Conservation (phyloP, 768 basidiomycete genomes). For the Omphalotus guepiniiformis region DNA sequence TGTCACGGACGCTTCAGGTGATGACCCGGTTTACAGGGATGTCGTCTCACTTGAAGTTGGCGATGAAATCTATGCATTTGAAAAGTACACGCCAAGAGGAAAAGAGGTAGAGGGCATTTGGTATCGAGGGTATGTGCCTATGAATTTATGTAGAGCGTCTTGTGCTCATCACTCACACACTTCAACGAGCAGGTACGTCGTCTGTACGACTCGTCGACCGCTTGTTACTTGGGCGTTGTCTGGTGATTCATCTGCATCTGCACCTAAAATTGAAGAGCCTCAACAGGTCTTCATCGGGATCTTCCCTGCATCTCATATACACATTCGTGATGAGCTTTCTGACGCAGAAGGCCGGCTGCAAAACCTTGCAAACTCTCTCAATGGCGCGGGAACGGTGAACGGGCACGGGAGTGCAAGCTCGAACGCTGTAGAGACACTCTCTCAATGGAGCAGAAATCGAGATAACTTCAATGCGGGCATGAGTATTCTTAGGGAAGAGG, state of each 20-base stretch:
- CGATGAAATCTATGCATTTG: conserved; percentile 96
- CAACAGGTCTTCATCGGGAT: conserved; percentile 93
- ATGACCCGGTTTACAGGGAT: conserved; percentile 65
- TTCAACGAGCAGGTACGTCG: conserved; percentile 78
- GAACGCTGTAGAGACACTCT: conserved; percentile 12
- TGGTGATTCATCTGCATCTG: conserved; percentile 56
- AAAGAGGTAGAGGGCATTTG: conserved; percentile 80
- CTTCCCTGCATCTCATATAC: conserved; percentile 87
- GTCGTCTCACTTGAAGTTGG: conserved; percentile 89
- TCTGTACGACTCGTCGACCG: conserved; percentile 74
- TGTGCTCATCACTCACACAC: conserved; percentile 6
- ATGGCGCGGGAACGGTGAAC: conserved; percentile 24
- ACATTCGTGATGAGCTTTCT: conserved; percentile 78
- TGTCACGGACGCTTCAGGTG: conserved; percentile 58
- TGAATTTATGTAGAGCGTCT: conserved; percentile 1
- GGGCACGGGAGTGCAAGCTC: conserved; percentile 26
- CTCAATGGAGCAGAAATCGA: conserved; percentile 41
- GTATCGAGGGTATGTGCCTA: conserved; percentile 77
- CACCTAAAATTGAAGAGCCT: conserved; percentile 64
- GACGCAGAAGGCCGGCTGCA: conserved; percentile 86
- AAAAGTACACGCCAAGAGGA: conserved; percentile 72
- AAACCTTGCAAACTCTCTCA: conserved; percentile 62
- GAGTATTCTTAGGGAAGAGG: conserved; percentile 60
- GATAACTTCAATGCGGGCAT: conserved; percentile 41
- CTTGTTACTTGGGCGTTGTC: conserved; percentile 59